phyloP scores from a whole-genome alignment of 257 asterid genomes.

The Solanum okadae region DNA sequence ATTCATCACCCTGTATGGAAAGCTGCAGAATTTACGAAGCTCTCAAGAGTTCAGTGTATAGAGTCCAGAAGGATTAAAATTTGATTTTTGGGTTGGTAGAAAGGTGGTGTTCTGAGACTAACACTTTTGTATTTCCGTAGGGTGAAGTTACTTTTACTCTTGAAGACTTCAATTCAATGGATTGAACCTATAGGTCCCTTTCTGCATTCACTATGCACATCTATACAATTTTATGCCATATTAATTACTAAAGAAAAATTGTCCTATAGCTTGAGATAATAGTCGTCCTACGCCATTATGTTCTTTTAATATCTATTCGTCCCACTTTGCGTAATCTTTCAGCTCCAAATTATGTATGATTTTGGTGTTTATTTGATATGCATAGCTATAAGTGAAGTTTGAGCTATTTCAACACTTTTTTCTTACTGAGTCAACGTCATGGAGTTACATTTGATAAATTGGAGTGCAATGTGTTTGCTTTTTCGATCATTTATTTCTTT shows the following conservation, averaged over 20 bases:
- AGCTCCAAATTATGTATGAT: not conserved
- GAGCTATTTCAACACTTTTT: not conserved
- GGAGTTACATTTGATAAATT: not conserved
- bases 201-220: not conserved
- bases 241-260: not conserved
- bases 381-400: not conserved
- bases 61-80: too few species aligned
- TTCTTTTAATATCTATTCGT: not conserved
- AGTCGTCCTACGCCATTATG: not conserved
- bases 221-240: not conserved
- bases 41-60: too few species aligned
- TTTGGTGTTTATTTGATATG: not conserved
- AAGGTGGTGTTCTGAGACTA: too few species aligned
- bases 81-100: too few species aligned
- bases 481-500: not conserved
- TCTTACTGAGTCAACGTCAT: not conserved
- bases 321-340: not conserved
- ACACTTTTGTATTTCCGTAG: too few species aligned
- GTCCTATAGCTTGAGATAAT: not conserved
- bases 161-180: too few species aligned
- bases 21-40: too few species aligned
- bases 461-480: not conserved
- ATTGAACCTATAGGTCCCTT: too few species aligned
- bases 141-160: too few species aligned
- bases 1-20: too few species aligned